Conservation (phyloP, 805 yeast genomes). For the Spathaspora arborariae region DNA sequence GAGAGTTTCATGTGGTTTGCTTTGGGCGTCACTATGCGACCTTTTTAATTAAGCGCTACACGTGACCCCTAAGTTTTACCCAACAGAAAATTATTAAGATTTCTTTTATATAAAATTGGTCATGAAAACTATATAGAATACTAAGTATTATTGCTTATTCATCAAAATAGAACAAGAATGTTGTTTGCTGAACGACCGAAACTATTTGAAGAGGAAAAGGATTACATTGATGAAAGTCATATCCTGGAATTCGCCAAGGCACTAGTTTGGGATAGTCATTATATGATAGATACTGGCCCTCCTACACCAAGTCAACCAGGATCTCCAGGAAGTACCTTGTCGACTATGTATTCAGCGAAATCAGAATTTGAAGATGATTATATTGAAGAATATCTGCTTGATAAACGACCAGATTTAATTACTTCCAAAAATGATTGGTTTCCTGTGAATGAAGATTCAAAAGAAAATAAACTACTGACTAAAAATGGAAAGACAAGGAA, state of each 20-base stretch:
- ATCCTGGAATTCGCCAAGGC: conserved; percentile 40
- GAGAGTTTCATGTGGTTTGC: too few relatives aligned
- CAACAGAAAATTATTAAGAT: too few relatives aligned
- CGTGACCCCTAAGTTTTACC: too few relatives aligned
- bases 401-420: conserved; percentile 15
- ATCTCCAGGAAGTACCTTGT: conserved; percentile 1
- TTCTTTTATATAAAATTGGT: too few relatives aligned
- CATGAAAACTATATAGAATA: too few relatives aligned
- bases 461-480: not conserved
- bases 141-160: too few relatives aligned
- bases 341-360: not conserved
- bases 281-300: not conserved
- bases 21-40: too few relatives aligned
- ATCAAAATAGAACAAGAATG: not conserved
- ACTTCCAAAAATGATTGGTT: conserved; percentile 29
- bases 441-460: conserved; percentile 5
- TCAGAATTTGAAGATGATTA: not conserved
- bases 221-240: conserved; percentile 32
- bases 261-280: conserved; percentile 30
- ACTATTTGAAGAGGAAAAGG: conserved; percentile 17
- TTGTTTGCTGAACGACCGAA: not conserved
- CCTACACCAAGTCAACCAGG: not conserved
- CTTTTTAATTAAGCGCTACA: too few relatives aligned
- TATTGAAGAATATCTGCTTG: not conserved
- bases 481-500: not conserved